A percentile compares a stretch with the other conserved stretches of the same genome.
Conservation (phyloP, 1,284 basidiomycete species). For the Pseudozyma thailandica region DNA sequence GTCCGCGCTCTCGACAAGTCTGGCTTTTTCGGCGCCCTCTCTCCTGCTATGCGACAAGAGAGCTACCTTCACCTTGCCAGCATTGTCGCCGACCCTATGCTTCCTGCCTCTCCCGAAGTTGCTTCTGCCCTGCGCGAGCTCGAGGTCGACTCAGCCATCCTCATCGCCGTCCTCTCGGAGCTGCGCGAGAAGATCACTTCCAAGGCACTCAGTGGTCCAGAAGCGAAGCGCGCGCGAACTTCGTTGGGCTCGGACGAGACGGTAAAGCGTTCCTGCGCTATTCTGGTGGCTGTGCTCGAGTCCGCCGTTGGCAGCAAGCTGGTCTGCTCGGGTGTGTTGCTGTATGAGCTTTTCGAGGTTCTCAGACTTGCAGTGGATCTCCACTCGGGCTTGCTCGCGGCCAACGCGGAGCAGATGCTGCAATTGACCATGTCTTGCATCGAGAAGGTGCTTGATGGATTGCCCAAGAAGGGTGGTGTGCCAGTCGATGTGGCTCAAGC, state of each 20-base stretch:
- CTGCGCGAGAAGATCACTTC: slow-evolving; percentile 71
- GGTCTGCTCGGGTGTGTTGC: slow-evolving; percentile 77
- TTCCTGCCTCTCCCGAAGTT: slow-evolving; percentile 38
- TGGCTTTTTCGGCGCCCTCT: slow-evolving; percentile 73
- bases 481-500: slow-evolving; percentile 52
- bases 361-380: slow-evolving; percentile 77
- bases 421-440: slow-evolving; percentile 82
- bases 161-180: slow-evolving; percentile 74
- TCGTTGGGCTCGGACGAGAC: slow-evolving; percentile 43
- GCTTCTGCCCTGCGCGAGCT: slow-evolving; percentile 47
- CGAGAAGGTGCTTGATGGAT: slow-evolving; percentile 75
- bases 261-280: slow-evolving; percentile 43
- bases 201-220: slow-evolving; percentile 72
- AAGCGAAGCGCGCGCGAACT: slow-evolving; percentile 48
- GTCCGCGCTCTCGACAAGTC: slow-evolving; percentile 69
- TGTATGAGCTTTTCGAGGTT: slow-evolving; percentile 79
- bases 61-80: slow-evolving; percentile 72
- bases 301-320: slow-evolving; percentile 76
- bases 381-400: slow-evolving; percentile 69
- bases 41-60: slow-evolving; percentile 73
- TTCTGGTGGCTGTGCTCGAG: slow-evolving; percentile 74
- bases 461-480: slow-evolving; percentile 30
- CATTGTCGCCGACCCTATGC: slow-evolving; percentile 47
- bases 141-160: slow-evolving; percentile 69
- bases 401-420: slow-evolving; percentile 85